These are phyloP conservation scores for Trametes coccinea DNA, from an alignment of 768 basidiomycete genomes.

Conservation along the genomic window DNA sequence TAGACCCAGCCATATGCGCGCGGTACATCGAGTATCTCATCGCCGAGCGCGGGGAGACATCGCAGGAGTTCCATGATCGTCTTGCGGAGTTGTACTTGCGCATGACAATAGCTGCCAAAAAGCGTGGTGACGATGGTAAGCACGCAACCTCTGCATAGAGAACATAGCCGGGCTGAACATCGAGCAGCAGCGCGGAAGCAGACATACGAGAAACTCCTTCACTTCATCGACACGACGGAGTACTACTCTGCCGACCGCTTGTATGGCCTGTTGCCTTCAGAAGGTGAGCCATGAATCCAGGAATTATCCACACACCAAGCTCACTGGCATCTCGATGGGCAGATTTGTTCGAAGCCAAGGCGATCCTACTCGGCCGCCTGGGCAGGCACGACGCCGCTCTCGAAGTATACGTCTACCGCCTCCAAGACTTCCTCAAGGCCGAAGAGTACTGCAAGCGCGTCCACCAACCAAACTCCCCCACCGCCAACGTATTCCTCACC, in stretches of 20 bases:
- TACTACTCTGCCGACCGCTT: constrained; percentile 77
- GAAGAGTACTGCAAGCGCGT: constrained; percentile 95
- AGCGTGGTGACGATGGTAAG: constrained; percentile 58
- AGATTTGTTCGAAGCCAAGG: constrained; percentile 92
- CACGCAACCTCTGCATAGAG: not conserved
- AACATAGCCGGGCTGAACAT: not conserved
- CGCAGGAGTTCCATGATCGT: constrained; percentile 79
- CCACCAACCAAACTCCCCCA: constrained; percentile 53
- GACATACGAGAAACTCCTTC: constrained; percentile 68
- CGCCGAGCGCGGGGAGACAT: constrained; percentile 66
- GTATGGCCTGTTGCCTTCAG: constrained; percentile 76
- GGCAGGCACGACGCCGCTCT: constrained; percentile 92
- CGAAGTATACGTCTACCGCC: constrained; percentile 90
- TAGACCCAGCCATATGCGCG: constrained; percentile 68
- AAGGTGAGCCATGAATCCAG: constrained; percentile 51
- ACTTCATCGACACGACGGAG: constrained; percentile 71
- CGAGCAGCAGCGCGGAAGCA: constrained; percentile 48
- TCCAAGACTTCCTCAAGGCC: constrained; percentile 82
- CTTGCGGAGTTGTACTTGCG: constrained; percentile 84
- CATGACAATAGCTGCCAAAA: constrained; percentile 61
- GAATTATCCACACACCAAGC: not conserved
- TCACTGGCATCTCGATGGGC: not conserved
- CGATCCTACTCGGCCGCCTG: constrained; percentile 85
- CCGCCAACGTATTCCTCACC: constrained; percentile 72
- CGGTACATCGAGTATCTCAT: constrained; percentile 88